phyloP scores from a whole-genome alignment of 768 basidiomycete species.

The Tephrocybe rancida region DNA sequence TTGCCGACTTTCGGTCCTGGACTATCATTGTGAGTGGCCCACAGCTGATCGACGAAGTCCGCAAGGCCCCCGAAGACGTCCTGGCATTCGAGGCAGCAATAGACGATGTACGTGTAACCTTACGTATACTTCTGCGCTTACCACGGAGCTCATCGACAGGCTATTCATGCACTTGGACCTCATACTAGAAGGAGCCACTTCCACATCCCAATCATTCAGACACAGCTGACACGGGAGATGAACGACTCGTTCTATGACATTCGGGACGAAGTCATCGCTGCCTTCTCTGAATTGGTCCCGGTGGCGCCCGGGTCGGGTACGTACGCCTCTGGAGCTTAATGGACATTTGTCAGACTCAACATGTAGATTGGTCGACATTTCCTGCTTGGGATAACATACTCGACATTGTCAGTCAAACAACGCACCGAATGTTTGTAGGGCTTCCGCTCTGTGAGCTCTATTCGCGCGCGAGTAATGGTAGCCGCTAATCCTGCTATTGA shows the following conservation, averaged over 20 bases:
- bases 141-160: background rate
- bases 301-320: conserved; percentile 1
- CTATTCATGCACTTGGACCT: conserved; percentile 15
- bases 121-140: background rate
- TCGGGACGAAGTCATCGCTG: conserved; percentile 9
- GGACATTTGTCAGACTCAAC: background rate
- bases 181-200: conserved; percentile 16
- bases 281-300: conserved; percentile 3
- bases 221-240: conserved; percentile 16
- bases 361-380: conserved; percentile 6
- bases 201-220: conserved; percentile 21
- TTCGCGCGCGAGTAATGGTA: background rate
- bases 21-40: conserved; percentile 30
- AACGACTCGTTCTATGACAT: conserved; percentile 6
- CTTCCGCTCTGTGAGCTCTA: conserved; percentile 24
- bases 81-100: conserved; percentile 28
- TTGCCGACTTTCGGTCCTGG: conserved; percentile 26
- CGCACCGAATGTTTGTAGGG: conserved; percentile 28
- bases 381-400: conserved; percentile 14
- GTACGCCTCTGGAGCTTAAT: background rate
- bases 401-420: conserved; percentile 24
- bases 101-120: conserved; percentile 23
- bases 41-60: conserved; percentile 30
- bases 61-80: conserved; percentile 32
- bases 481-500: background rate